These are phyloP conservation scores for Fragosphaeria purpurea DNA, from an alignment of 2,329 filamentous ascomycete species.

Conservation along the genomic window DNA sequence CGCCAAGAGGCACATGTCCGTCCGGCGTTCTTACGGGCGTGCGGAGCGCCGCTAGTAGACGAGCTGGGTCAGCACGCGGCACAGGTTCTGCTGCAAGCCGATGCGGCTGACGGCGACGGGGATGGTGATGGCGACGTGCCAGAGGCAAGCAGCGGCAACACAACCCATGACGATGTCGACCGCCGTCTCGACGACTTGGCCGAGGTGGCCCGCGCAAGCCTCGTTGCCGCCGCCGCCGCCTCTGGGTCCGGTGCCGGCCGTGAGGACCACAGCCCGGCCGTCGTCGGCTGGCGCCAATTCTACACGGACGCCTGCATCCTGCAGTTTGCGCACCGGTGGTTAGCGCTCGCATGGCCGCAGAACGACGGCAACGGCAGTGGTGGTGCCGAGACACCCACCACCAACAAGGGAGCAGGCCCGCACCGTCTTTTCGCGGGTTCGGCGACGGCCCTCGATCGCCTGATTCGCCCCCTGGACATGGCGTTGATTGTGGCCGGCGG, in stretches of 20 bases:
- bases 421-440: no score
- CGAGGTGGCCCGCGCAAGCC: constrained; percentile 50
- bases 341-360: no score
- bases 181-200: constrained; percentile 46
- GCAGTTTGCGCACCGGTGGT: constrained; percentile 34
- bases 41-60: constrained; percentile 14
- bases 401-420: no score
- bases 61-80: constrained; percentile 15
- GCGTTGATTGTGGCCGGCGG: constrained; percentile 67
- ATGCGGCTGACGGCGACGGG: constrained; percentile 2
- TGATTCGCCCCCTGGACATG: constrained; percentile 62
- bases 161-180: not conserved
- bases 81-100: not conserved
- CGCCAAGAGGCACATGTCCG: no score
- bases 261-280: no score
- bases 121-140: not conserved
- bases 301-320: constrained; percentile 63
- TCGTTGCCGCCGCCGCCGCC: constrained; percentile 61
- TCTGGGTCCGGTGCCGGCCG: constrained; percentile 40
- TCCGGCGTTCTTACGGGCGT: constrained; percentile 5
- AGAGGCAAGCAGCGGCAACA: not conserved
- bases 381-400: no score
- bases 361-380: no score
- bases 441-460: constrained; percentile 31
- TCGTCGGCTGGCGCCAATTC: constrained; percentile 53